A percentile compares a stretch with the other conserved stretches of the same genome.
These are phyloP conservation scores for Paramecium bursaria DNA, from an alignment of 73 alveolate genomes.

Conservation along the genomic window DNA sequence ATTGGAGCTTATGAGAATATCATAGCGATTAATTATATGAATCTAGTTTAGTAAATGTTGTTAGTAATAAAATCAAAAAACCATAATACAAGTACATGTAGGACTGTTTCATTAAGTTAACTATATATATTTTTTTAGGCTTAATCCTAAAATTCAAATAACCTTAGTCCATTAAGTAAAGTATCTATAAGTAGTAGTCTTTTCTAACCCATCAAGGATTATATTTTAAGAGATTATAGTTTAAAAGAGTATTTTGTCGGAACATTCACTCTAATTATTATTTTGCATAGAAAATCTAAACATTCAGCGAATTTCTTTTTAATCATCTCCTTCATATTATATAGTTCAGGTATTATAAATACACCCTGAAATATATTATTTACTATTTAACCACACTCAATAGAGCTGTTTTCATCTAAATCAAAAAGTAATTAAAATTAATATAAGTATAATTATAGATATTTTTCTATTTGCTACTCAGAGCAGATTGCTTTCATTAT, in stretches of 20 bases:
- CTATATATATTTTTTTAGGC: not conserved
- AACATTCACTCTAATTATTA: not conserved
- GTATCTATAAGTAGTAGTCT: not conserved
- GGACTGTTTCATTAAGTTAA: conserved; percentile 17
- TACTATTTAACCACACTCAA: too few species aligned
- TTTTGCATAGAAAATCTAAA: conserved; percentile 12
- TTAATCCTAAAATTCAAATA: conserved; percentile 12
- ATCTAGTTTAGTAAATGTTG: not conserved
- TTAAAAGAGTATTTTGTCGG: not conserved
- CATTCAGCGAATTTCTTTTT: too few species aligned
- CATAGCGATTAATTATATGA: conserved; percentile 13
- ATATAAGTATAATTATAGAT: too few species aligned
- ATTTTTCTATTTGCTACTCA: too few species aligned
- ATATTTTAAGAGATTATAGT: not conserved
- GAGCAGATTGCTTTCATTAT: too few species aligned
- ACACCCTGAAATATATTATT: too few species aligned
- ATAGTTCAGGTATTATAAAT: too few species aligned
- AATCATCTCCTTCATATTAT: too few species aligned
- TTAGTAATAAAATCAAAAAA: conserved; percentile 20
- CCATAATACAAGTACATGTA: conserved; percentile 9
- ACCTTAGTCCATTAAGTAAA: not conserved
- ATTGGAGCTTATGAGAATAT: conserved; percentile 39
- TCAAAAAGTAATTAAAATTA: too few species aligned
- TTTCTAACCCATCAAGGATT: not conserved
- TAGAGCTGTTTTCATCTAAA: too few species aligned